Evolutionary conservation across 2,329 filamentous ascomycete species (phyloP), one percentile per base, ranked within the genome.

Genomic region (Neofusicoccum ribis): DNA sequence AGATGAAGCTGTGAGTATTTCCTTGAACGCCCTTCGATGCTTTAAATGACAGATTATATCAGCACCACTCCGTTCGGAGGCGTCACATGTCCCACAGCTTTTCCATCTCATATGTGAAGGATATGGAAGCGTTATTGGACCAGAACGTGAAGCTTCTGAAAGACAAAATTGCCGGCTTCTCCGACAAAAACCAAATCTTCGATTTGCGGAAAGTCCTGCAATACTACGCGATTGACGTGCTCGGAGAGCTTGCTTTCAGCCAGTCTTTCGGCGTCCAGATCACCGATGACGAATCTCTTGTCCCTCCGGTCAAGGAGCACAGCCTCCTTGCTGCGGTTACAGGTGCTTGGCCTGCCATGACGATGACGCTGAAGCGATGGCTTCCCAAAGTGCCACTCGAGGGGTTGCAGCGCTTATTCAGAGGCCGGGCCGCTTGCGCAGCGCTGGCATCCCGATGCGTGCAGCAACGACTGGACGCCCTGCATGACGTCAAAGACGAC

Each of bases 91-190:
- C 74, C 2, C 72, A 76, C 56, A 70, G 70, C 54, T 77, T 77
- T 63, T 76, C 76, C 17, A 70, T 71, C 5, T 68, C 67, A 1
- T 73, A 71, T 14, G 71, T 78, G 31, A 78, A 77, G 62, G 70
- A 72, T 9, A 78, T 79, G 77, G 76, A 78, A 54, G 65, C 68
- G 31, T 70, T 74, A 41, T 51, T 79, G 1, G 76, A 78, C 31
- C 12, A 44, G 5, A 75, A 77, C 65, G 72, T 78, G 27, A 62
- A 54, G 9, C 70, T 74, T 11, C 65, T 78, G 5, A 69, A 66
- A 7, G 54, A 69, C 1, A 73, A 70, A 56, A 69, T 76, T 17
- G 20, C 37, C 3, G 20, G 23, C 5, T 34, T 58, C 20, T 58
- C 37, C 52, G 15, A 58, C 14, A 43, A 23, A 12, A 34, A 56